These are phyloP conservation scores for Scutellaria baicalensis DNA, from an alignment of 257 asterid genomes.

Conservation along the genomic window DNA sequence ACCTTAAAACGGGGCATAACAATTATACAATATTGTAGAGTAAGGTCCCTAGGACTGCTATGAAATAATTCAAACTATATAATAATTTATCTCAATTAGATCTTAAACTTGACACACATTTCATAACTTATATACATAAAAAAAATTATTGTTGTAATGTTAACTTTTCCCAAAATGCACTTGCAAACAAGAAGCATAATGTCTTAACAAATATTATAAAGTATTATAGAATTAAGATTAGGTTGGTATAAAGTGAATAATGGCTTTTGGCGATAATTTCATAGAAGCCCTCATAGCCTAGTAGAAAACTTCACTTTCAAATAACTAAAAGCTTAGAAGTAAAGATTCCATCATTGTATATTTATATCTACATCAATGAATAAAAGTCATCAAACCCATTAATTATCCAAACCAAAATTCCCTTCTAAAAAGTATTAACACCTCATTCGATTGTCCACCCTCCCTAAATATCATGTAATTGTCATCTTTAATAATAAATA, in stretches of 20 bases:
- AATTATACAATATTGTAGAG: no score
- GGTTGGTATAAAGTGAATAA: conserved; percentile 2
- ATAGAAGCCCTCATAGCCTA: not conserved
- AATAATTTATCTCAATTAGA: no score
- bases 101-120: no score
- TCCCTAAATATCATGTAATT: no score
- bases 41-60: no score
- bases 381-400: not conserved
- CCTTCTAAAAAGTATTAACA: no score
- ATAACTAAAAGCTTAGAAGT: conserved; percentile 24
- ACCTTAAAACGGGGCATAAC: no score
- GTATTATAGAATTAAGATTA: not conserved
- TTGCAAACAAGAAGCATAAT: not conserved
- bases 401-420: not conserved
- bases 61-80: no score
- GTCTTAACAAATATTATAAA: conserved; percentile 9
- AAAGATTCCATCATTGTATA: conserved; percentile 23
- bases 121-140: no score
- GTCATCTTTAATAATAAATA: no score
- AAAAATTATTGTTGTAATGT: no score
- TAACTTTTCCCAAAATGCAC: no score
- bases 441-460: not conserved
- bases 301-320: conserved; percentile 13
- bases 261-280: conserved; percentile 1
- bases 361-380: not conserved